These are phyloP conservation scores for Amanita thiersii DNA, from an alignment of 768 basidiomycete genomes.

Conservation along the genomic window DNA sequence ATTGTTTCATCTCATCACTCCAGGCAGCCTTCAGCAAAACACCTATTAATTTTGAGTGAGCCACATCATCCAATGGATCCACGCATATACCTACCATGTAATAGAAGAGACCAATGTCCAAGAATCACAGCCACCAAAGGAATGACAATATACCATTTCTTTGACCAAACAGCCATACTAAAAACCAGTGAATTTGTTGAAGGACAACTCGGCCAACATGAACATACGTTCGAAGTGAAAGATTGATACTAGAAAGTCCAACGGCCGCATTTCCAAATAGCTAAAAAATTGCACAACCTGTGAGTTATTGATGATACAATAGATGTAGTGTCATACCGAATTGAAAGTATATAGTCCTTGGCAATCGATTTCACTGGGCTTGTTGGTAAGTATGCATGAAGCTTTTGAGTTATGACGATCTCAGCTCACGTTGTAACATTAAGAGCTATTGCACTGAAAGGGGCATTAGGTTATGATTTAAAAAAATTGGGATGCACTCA, in stretches of 20 bases:
- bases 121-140: constrained; percentile 50
- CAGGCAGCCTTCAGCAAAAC: constrained; percentile 53
- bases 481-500: constrained; percentile 25
- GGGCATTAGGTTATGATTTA: constrained; percentile 7
- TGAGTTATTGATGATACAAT: background rate
- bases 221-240: constrained; percentile 59
- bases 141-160: constrained; percentile 41
- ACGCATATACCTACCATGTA: constrained; percentile 41
- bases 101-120: constrained; percentile 63
- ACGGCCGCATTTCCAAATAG: constrained; percentile 57
- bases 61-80: background rate
- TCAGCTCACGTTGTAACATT: constrained; percentile 44
- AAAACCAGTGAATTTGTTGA: background rate
- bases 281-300: constrained; percentile 13
- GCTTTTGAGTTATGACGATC: background rate
- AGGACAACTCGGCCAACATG: background rate
- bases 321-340: constrained; percentile 24
- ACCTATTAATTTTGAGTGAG: constrained; percentile 24
- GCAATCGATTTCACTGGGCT: constrained; percentile 45
- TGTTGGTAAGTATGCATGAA: no score
- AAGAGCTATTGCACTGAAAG: constrained; percentile 42
- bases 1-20: constrained; percentile 34
- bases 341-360: constrained; percentile 66
- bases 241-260: constrained; percentile 64
- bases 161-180: constrained; percentile 68